A percentile compares a stretch with the other conserved stretches of the same genome.
Evolutionary conservation across 371 early-diverging fungal species (phyloP).

Genomic region (Apophysomyces elegans): DNA sequence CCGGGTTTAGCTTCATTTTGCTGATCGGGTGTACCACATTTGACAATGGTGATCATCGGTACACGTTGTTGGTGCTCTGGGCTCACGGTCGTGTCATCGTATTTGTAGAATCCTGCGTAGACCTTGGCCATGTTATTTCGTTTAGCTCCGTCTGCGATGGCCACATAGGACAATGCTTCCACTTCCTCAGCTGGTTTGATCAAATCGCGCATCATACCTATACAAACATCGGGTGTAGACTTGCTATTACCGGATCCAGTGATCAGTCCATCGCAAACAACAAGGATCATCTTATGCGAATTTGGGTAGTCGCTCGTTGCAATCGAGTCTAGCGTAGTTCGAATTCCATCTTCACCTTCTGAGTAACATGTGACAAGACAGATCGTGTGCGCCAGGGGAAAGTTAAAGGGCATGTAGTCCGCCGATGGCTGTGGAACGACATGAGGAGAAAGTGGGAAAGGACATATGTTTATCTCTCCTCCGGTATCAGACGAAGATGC

Average conservation of each 20-base stretch:
- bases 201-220: conserved; percentile 85
- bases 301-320: conserved; percentile 91
- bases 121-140: conserved; percentile 96
- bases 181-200: conserved; percentile 71
- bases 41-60: conserved; percentile 91
- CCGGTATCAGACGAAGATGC: background rate
- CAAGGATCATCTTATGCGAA: conserved; percentile 89
- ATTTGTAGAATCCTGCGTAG: conserved; percentile 89
- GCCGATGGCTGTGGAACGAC: conserved; percentile 52
- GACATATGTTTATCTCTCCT: conserved; percentile 24
- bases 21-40: conserved; percentile 89
- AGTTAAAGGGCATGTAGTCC: conserved; percentile 70
- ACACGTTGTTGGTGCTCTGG: conserved; percentile 60
- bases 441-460: conserved; percentile 45
- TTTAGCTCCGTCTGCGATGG: conserved; percentile 93
- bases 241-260: conserved; percentile 79
- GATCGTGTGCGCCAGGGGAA: conserved; percentile 75
- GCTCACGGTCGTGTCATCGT: conserved; percentile 58
- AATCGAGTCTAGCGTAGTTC: conserved; percentile 95
- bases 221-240: conserved; percentile 83
- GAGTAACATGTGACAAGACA: conserved; percentile 90
- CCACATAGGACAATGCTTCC: conserved; percentile 81
- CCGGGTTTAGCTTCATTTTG: conserved; percentile 72
- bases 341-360: conserved; percentile 89
- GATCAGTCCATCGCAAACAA: conserved; percentile 91